Evolutionary conservation across 2,329 filamentous ascomycete genomes (phyloP).

Genomic region (Arthrinium puccinioides): DNA sequence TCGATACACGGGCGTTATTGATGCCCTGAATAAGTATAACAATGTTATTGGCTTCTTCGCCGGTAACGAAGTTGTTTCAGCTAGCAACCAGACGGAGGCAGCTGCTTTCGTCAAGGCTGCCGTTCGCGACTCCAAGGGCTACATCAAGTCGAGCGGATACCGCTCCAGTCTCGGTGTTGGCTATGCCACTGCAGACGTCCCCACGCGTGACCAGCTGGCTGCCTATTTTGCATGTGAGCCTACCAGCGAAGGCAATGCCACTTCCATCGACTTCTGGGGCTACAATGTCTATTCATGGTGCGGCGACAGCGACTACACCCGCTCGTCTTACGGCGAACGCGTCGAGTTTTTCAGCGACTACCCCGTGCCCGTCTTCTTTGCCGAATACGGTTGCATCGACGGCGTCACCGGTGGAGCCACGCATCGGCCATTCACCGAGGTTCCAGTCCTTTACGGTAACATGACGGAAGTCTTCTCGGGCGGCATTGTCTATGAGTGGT

Average conservation of each 20-base stretch:
- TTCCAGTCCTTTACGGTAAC: slow-evolving; percentile 67
- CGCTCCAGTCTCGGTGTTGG: slow-evolving; percentile 74
- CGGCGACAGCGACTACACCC: slow-evolving; percentile 67
- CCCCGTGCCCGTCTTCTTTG: slow-evolving; percentile 94
- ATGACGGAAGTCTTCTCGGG: slow-evolving; percentile 91
- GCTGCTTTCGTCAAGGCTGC: slow-evolving; percentile 97
- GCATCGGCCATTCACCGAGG: slow-evolving; percentile 78
- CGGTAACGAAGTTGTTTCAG: slow-evolving; percentile 94
- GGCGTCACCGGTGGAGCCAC: slow-evolving; percentile 41
- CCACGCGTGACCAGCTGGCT: slow-evolving; percentile 74
- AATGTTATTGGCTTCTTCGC: slow-evolving; percentile 98
- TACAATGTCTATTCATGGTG: slow-evolving; percentile 99
- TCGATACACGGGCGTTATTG: slow-evolving; percentile 79
- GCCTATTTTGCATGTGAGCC: slow-evolving; percentile 92
- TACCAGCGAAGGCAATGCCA: slow-evolving; percentile 28
- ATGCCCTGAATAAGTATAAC: slow-evolving; percentile 72
- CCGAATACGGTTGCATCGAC: slow-evolving; percentile 94
- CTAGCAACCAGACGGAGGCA: slow-evolving; percentile 77
- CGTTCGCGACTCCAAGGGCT: slow-evolving; percentile 89
- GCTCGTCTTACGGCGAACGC: slow-evolving; percentile 75
- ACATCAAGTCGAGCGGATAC: slow-evolving; percentile 76
- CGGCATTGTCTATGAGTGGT: slow-evolving; percentile 99
- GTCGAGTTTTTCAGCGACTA: slow-evolving; percentile 83
- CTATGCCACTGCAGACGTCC: slow-evolving; percentile 87
- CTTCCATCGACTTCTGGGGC: slow-evolving; percentile 90